Evolutionary conservation across 2,329 filamentous ascomycete species (phyloP).

Genomic region (Fusarium tjaetaba): DNA sequence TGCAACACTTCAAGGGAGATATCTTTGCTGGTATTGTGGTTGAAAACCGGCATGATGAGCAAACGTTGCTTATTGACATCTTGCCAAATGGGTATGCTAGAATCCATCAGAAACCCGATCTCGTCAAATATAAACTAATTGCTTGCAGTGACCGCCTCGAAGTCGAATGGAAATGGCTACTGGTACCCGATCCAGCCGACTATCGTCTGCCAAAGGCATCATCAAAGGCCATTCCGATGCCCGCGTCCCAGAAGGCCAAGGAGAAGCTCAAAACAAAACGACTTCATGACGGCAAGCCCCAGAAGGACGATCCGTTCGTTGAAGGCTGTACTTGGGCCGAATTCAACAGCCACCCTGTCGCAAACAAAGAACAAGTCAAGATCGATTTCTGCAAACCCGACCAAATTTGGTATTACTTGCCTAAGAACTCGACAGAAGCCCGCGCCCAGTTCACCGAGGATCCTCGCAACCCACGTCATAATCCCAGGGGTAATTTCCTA

Average conservation of each 20-base stretch:
- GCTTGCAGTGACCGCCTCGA: conserved; percentile 74
- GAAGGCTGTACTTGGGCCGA: conserved; percentile 80
- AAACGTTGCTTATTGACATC: conserved; percentile 81
- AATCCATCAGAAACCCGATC: not conserved
- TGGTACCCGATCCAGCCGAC: conserved; percentile 76
- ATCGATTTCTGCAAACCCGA: conserved; percentile 78
- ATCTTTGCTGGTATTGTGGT: conserved; percentile 91
- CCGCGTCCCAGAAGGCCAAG: conserved; percentile 68
- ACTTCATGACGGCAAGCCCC: conserved; percentile 68
- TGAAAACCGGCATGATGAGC: conserved; percentile 81
- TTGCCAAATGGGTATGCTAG: conserved; percentile 81
- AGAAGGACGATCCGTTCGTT: conserved; percentile 73
- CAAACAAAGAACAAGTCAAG: conserved; percentile 70
- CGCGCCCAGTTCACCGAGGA: conserved; percentile 92
- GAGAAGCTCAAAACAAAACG: conserved; percentile 75
- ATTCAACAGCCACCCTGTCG: conserved; percentile 72
- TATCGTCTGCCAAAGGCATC: conserved; percentile 80
- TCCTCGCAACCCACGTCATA: conserved; percentile 66
- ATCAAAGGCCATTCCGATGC: conserved; percentile 75
- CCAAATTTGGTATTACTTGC: conserved; percentile 89
- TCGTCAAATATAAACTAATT: conserved; percentile 51
- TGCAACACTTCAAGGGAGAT: conserved; percentile 84
- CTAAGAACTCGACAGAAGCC: conserved; percentile 85
- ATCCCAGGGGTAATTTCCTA: conserved; percentile 76
- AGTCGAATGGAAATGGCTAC: conserved; percentile 85